These are phyloP conservation scores for Metarhizium album DNA, from an alignment of 2,329 filamentous ascomycete genomes.

Conservation along the genomic window DNA sequence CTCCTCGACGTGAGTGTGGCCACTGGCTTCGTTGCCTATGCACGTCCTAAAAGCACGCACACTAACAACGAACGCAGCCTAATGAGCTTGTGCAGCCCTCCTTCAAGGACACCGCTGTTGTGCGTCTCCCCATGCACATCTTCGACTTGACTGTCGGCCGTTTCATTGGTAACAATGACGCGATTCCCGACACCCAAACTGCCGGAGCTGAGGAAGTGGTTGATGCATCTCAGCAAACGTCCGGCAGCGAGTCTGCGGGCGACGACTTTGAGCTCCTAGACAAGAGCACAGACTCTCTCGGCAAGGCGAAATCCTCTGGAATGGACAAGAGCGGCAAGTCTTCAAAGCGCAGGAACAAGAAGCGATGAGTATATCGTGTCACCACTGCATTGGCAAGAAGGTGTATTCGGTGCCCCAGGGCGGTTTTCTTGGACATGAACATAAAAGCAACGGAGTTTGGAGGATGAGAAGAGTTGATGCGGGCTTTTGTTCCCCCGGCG, in stretches of 20 bases:
- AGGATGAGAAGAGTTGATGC: not conserved
- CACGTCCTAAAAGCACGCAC: not conserved
- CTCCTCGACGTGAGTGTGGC: conserved; percentile 66
- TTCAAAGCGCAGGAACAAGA: conserved; percentile 9
- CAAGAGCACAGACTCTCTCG: conserved; percentile 46
- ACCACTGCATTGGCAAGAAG: not conserved
- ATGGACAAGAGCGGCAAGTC: conserved; percentile 26
- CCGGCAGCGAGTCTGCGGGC: conserved; percentile 45
- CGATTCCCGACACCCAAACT: conserved; percentile 26
- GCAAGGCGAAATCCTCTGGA: conserved; percentile 39
- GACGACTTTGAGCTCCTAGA: conserved; percentile 55
- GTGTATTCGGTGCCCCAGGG: not conserved
- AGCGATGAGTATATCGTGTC: not conserved
- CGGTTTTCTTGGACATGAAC: not conserved
- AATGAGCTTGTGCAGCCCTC: conserved; percentile 71
- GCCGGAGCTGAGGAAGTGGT: conserved; percentile 34
- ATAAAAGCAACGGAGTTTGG: not conserved
- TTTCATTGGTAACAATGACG: conserved; percentile 30
- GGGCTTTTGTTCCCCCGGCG: not conserved
- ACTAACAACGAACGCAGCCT: conserved; percentile 39
- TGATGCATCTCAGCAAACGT: conserved; percentile 39
- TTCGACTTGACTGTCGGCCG: conserved; percentile 49
- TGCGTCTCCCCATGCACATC: conserved; percentile 65
- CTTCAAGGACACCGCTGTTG: conserved; percentile 71
- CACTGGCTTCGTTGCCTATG: not conserved